These are phyloP conservation scores for Mycosphaerelloides madeirae DNA, from an alignment of 2,329 filamentous ascomycete genomes.

Conservation along the genomic window DNA sequence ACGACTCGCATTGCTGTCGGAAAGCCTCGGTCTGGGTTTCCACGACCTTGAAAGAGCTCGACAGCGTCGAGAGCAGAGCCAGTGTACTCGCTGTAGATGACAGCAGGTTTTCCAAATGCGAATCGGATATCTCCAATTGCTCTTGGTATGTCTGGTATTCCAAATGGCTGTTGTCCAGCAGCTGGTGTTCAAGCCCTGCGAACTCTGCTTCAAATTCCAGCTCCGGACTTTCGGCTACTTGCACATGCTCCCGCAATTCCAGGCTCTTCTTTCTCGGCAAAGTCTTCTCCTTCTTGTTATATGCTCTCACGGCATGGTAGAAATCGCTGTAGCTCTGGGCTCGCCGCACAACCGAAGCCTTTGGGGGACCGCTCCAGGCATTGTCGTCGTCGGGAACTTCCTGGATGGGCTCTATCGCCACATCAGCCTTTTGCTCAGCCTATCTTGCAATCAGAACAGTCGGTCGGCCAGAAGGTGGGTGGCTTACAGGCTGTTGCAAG, in stretches of 20 bases:
- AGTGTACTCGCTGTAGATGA: constrained; percentile 72
- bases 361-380: constrained; percentile 53
- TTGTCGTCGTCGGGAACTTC: constrained; percentile 51
- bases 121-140: constrained; percentile 73
- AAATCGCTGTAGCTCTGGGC: constrained; percentile 77
- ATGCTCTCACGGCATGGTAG: constrained; percentile 58
- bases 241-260: constrained; percentile 15
- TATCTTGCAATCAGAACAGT: constrained; percentile 44
- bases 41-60: constrained; percentile 80
- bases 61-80: constrained; percentile 69
- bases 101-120: constrained; percentile 75
- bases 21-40: constrained; percentile 90
- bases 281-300: constrained; percentile 50
- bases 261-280: constrained; percentile 38
- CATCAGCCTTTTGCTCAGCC: constrained; percentile 53
- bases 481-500: constrained; percentile 51
- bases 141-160: constrained; percentile 82
- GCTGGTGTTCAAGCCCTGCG: constrained; percentile 55
- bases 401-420: constrained; percentile 54
- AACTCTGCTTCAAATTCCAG: constrained; percentile 59
- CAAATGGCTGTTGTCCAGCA: constrained; percentile 77
- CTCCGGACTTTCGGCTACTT: constrained; percentile 33
- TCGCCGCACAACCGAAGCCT: constrained; percentile 60
- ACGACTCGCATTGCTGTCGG: constrained; percentile 82
- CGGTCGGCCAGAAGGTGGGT: constrained; percentile 30